phyloP scores from a whole-genome alignment of 169 alveolate genomes.

The Babesia ovis region DNA sequence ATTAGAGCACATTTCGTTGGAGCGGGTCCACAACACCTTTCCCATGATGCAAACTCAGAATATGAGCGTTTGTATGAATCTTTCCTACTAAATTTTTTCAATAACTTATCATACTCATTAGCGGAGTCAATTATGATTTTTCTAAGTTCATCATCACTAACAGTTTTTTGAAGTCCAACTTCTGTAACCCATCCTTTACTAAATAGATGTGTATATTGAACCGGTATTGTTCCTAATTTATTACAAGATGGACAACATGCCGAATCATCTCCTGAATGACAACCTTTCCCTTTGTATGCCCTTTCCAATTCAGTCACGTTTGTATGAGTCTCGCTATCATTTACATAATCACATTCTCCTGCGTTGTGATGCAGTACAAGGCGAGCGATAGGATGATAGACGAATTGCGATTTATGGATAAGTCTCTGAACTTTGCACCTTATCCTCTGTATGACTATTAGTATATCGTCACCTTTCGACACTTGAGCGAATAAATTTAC shows the following conservation, averaged over 20 bases:
- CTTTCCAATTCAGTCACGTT: background rate
- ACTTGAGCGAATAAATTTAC: background rate
- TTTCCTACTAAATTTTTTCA: background rate
- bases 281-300: background rate
- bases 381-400: background rate
- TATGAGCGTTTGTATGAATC: background rate
- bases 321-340: background rate
- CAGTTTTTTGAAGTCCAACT: background rate
- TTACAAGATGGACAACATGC: background rate
- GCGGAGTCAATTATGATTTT: background rate
- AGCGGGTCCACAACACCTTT: background rate
- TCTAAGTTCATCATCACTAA: background rate
- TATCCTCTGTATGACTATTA: background rate
- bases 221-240: background rate
- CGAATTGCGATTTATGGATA: background rate
- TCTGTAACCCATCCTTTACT: too few species aligned
- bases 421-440: background rate
- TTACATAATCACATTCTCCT: background rate
- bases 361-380: background rate
- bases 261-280: background rate
- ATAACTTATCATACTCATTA: background rate
- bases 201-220: too few species aligned
- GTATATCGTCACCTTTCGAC: background rate
- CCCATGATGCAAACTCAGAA: background rate
- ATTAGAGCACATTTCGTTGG: background rate